These are phyloP conservation scores for Geotrichum candidum DNA, from an alignment of 1,139 yeast genomes.

Conservation along the genomic window DNA sequence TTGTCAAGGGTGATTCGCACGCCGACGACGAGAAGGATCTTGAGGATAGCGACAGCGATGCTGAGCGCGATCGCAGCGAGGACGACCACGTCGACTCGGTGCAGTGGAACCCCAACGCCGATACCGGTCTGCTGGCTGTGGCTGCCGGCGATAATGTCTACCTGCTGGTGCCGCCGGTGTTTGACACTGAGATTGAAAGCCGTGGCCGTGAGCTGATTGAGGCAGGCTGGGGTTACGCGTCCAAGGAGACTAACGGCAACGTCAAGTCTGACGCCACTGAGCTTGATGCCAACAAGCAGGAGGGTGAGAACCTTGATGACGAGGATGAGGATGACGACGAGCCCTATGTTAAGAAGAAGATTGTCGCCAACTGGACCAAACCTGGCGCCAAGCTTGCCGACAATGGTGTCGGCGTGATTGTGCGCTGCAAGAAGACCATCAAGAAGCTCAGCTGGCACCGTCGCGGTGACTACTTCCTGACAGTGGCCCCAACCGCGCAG, in stretches of 20 bases:
- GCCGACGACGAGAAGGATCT: constrained; percentile 16
- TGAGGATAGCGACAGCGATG: constrained; percentile 31
- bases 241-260: constrained; percentile 41
- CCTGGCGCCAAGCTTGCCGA: constrained; percentile 60
- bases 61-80: constrained; percentile 31
- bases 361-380: constrained; percentile 77
- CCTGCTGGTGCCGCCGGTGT: constrained; percentile 81
- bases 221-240: constrained; percentile 85
- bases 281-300: constrained; percentile 23
- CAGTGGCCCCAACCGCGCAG: constrained; percentile 86
- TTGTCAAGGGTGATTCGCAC: constrained; percentile 35
- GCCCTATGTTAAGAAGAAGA: constrained; percentile 45
- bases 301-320: constrained; percentile 31
- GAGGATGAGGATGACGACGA: constrained; percentile 29
- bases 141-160: constrained; percentile 77
- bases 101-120: constrained; percentile 82
- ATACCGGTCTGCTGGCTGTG: constrained; percentile 72
- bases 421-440: constrained; percentile 62
- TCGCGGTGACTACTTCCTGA: constrained; percentile 93
- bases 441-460: constrained; percentile 93
- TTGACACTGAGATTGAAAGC: constrained; percentile 84
- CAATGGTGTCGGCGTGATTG: constrained; percentile 69
- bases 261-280: constrained; percentile 39
- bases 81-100: constrained; percentile 78
- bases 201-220: constrained; percentile 73